Conservation (phyloP, 2,329 filamentous ascomycete species). For the Pseudovirgaria hyperparasitica region DNA sequence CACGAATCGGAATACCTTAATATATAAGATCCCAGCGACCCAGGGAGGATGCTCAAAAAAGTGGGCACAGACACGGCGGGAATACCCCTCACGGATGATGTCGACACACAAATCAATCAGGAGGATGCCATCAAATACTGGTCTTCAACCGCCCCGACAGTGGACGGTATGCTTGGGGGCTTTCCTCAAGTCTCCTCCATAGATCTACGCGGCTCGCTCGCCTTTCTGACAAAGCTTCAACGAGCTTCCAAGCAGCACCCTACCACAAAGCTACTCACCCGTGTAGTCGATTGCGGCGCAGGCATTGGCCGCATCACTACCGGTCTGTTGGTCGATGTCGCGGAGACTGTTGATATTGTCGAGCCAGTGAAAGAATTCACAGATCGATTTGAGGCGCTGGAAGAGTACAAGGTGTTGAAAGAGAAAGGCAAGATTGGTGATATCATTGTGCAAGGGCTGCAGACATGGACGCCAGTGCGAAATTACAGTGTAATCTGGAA, state of each 20-base stretch:
- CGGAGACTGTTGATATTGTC: constrained; percentile 64
- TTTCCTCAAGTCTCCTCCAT: constrained; percentile 55
- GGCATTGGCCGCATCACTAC: constrained; percentile 75
- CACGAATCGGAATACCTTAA: no score
- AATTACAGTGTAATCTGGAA: constrained; percentile 75
- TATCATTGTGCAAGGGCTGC: constrained; percentile 61
- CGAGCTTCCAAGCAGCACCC: constrained; percentile 13
- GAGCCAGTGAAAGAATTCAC: constrained; percentile 81
- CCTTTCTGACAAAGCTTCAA: constrained; percentile 56
- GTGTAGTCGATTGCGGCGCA: constrained; percentile 48
- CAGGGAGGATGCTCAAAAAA: no score
- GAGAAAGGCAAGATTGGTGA: constrained; percentile 40
- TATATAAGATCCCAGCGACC: no score
- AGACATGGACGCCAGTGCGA: constrained; percentile 48
- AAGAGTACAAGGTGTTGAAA: no score
- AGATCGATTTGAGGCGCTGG: constrained; percentile 33
- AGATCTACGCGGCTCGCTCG: constrained; percentile 58
- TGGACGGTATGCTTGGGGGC: constrained; percentile 70
- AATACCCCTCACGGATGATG: constrained; percentile 10
- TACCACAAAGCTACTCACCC: constrained; percentile 18
- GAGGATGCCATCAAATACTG: constrained; percentile 36
- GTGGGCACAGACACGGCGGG: no score
- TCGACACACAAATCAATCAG: constrained; percentile 33
- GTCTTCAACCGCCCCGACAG: constrained; percentile 38
- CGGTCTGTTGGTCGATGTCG: constrained; percentile 58